Conservation (phyloP, 2,329 filamentous ascomycete species). For the Neopestalotiopsis sp. region DNA sequence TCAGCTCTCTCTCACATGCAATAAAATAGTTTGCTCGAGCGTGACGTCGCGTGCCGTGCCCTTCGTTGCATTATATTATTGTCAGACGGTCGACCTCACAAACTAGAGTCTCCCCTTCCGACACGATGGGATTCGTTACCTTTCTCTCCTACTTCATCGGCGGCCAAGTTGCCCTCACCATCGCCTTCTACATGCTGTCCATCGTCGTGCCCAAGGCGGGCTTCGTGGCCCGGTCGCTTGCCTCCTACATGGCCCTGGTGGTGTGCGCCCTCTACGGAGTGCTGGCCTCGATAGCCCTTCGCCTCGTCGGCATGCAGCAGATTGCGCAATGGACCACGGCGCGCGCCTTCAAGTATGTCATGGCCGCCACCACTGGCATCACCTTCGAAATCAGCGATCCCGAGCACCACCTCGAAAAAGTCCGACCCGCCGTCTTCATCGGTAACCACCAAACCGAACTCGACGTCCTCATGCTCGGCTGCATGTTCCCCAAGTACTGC, state of each 20-base stretch:
- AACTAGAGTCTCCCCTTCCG: neutral
- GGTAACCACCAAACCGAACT: conserved; percentile 97
- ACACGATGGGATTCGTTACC: conserved; percentile 34
- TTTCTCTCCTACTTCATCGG: conserved; percentile 49
- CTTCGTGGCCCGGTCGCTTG: conserved; percentile 73
- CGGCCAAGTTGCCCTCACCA: conserved; percentile 56
- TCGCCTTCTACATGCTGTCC: conserved; percentile 67
- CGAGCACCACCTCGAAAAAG: conserved; percentile 63
- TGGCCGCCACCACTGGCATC: conserved; percentile 77
- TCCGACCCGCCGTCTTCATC: conserved; percentile 86
- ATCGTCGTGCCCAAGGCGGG: conserved; percentile 61
- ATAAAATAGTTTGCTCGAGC: neutral
- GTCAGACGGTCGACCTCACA: neutral
- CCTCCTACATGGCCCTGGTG: conserved; percentile 67
- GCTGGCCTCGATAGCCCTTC: conserved; percentile 72
- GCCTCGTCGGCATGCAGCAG: conserved; percentile 72
- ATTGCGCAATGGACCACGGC: conserved; percentile 86
- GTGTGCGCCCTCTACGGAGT: conserved; percentile 74
- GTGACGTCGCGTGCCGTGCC: neutral
- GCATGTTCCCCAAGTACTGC: conserved; percentile 89
- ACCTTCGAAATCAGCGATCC: conserved; percentile 77
- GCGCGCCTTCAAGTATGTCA: conserved; percentile 78
- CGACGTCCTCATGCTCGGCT: conserved; percentile 89
- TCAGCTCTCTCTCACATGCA: neutral
- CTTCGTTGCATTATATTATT: neutral